Percentiles rank a stretch among this genome's conserved stretches.
Conservation (phyloP, 2,329 filamentous ascomycete genomes). For the Colletotrichum sp. region DNA sequence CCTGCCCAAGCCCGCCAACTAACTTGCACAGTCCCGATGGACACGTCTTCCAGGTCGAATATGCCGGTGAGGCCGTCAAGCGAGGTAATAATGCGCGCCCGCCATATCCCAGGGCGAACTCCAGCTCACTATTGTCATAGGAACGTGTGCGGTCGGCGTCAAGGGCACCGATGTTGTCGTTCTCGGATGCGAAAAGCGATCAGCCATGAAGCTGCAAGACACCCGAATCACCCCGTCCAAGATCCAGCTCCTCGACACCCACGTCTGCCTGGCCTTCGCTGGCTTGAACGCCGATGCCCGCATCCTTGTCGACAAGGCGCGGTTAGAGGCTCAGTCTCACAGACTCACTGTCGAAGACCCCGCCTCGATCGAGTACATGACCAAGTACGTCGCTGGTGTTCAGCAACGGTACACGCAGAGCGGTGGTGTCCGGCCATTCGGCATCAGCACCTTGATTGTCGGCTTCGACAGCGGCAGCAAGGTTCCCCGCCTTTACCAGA, state of each 20-base stretch:
- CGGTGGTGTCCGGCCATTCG: slow-evolving; percentile 97
- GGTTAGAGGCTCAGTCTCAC: slow-evolving; percentile 96
- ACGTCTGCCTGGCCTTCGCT: slow-evolving; percentile 96
- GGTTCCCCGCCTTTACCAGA: slow-evolving; percentile 92
- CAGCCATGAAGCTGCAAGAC: slow-evolving; percentile 99
- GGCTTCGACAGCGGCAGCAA: slow-evolving; percentile 96
- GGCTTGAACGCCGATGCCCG: slow-evolving; percentile 97
- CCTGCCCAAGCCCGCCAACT: slow-evolving; percentile 35
- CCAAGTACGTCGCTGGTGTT: slow-evolving; percentile 96
- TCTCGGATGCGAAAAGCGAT: slow-evolving; percentile 97
- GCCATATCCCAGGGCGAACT: slow-evolving; percentile 21
- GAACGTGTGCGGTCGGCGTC: slow-evolving; percentile 96
- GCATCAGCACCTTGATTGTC: slow-evolving; percentile 89
- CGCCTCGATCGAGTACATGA: slow-evolving; percentile 98
- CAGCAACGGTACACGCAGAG: slow-evolving; percentile 99
- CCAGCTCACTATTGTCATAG: slow-evolving; percentile 48
- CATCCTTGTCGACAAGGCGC: slow-evolving; percentile 97
- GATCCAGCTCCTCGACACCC: slow-evolving; percentile 93
- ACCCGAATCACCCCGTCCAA: slow-evolving; percentile 99
- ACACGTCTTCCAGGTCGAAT: slow-evolving; percentile 99
- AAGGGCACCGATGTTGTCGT: slow-evolving; percentile 96
- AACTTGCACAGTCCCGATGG: slow-evolving; percentile 84
- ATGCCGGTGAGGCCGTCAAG: slow-evolving; percentile 98
- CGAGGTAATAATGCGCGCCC: slow-evolving; percentile 67
- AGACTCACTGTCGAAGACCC: slow-evolving; percentile 96